Base-by-base conservation (phyloP, 2,329 filamentous ascomycete genomes). In the Fusarium foetens region DNA sequence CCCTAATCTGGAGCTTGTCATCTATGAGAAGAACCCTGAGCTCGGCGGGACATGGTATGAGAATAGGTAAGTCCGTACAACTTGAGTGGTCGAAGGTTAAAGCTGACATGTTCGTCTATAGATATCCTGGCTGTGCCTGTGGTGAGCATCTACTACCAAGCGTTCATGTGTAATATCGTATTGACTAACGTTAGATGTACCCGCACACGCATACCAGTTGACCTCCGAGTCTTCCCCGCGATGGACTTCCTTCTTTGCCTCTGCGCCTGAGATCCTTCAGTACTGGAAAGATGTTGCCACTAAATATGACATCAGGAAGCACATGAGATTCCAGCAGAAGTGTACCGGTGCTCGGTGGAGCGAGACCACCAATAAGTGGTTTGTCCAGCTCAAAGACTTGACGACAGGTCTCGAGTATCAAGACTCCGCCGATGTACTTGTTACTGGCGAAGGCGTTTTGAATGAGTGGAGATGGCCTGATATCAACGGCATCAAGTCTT, bases 381-480 rank as follows among this genome's bases (percentile, higher is more conserved):
- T 42, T 41, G 63, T 67, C 10, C 64, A 67, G 23, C 63, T 67
- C 4, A 53, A 49, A 14, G 57, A 67, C 19, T 21, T 67, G 35
- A n/a, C 12, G 4, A 67, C 63, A 3, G 54, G 35, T 6, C 10
- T 38, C 1, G 46, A 67, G 11, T 31, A 61, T 14, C 39, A 67
- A 2, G 63, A 67, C 19, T 67, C 41, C 1, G 36, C 64, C 16
- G 63, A 67, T 7, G 54, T 67, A 12, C 46, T 67, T 6, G 54
- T 67, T 0, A 67, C 64, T 1, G 64, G 64, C 3, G 64, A 67
- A 6, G 64, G 63, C 2, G 64, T 67, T 3, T n/a, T 67, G 5
- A 67, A 67, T 29, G 63, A 67, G n/a, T 67, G 64, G 64, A 43
- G 27, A 14, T 67, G 64, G 64, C 64, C 64, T 5, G 63, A 62